These are phyloP conservation scores for Neoboletus magnificus DNA, from an alignment of 768 basidiomycete genomes.

Conservation along the genomic window DNA sequence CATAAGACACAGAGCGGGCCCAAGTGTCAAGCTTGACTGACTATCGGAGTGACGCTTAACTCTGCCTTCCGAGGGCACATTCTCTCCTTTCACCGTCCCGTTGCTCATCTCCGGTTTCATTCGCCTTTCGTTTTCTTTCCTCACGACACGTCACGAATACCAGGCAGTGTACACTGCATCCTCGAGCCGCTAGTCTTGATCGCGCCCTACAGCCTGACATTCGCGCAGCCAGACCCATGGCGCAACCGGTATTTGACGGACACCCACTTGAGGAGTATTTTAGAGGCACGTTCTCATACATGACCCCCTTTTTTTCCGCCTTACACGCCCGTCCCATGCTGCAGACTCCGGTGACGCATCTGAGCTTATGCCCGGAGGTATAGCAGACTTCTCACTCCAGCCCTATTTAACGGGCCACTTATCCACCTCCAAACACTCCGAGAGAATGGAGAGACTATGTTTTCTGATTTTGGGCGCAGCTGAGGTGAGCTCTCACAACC, in stretches of 20 bases:
- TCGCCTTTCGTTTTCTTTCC: not conserved
- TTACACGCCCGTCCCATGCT: constrained; percentile 15
- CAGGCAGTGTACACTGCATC: constrained; percentile 22
- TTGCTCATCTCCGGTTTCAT: constrained; percentile 23
- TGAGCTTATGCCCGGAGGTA: constrained; percentile 56
- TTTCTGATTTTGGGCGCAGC: constrained; percentile 17
- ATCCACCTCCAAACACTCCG: constrained; percentile 16
- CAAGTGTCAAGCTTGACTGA: not conserved
- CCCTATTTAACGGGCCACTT: constrained; percentile 10
- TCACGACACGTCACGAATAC: constrained; percentile 23
- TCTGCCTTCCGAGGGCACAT: constrained; percentile 2
- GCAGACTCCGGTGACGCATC: constrained; percentile 59
- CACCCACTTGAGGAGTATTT: constrained; percentile 75
- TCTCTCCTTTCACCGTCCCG: constrained; percentile 20
- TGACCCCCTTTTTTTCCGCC: not conserved
- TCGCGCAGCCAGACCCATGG: constrained; percentile 44
- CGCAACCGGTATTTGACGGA: constrained; percentile 73
- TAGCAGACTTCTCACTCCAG: constrained; percentile 32
- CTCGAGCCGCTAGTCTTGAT: constrained; percentile 7
- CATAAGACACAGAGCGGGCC: not conserved
- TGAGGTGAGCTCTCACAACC: constrained; percentile 37
- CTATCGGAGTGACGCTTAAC: not conserved
- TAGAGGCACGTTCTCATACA: constrained; percentile 41
- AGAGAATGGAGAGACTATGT: constrained; percentile 28
- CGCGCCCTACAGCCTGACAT: not conserved